Evolutionary conservation across 345 rosid species (phyloP), one percentile per base, ranked within the genome.

Genomic region (Brassica cretica): DNA sequence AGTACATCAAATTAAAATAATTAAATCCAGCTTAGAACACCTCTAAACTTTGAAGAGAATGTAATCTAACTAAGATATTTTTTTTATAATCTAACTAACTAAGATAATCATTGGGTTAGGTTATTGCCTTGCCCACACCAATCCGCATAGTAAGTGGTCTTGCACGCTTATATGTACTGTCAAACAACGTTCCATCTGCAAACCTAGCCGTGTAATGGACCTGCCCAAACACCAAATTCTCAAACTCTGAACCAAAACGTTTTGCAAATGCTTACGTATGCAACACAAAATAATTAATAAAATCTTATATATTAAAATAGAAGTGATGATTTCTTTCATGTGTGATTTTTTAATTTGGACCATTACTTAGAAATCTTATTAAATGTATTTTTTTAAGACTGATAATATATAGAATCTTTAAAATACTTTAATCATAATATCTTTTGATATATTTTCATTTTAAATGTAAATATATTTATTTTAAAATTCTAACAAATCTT

Each of bases 121-220:
- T 18, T 62, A 49, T 10, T 85, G 84, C 97, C 97, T 92, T 94
- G n/a, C 97, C 93, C 16, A 88, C 87, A 1, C 98, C 98, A 86
- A 94, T 80, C 24, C 98, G 90, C 98, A 94, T 88, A 8, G 98
- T 92, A 56, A 94, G 98, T 37, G 97, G 91, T 83, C 97, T 88
- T 15, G 83, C 90, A 8, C 98, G 95, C 81, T 94, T 94, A 73
- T 94, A 94, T 81, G 93, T 92, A 86, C 98, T 94, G 61, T 92
- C 98, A 71, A 94, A 92, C 75, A 94, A 86, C 19, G 67, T 92
- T 29, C 99, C 97, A 85, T 92, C 94, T 1, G 89, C 90, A 84
- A 94, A 92, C 81, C 97, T 88, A 67, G 98, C 99, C 25, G 98
- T 92, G 73, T 94, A 89, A 81, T 91, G 99, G 41, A 94, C 75